These are phyloP conservation scores for Ceratocystis eucalypticola DNA, from an alignment of 2,329 filamentous ascomycete genomes.

Conservation along the genomic window DNA sequence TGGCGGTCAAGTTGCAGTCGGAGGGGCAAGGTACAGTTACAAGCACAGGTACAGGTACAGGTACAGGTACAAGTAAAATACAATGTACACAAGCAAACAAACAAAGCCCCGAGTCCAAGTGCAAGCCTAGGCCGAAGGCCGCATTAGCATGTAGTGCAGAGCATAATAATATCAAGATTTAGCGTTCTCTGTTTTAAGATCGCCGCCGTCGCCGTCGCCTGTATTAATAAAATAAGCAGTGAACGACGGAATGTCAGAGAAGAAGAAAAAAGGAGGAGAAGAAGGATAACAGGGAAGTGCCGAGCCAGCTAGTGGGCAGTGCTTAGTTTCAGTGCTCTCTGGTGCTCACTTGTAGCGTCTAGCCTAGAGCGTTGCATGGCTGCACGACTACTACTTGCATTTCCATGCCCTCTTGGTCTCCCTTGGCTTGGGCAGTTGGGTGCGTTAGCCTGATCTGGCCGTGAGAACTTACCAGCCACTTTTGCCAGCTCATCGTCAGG, in stretches of 20 bases:
- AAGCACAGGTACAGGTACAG: not conserved
- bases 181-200: not conserved
- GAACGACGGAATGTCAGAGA: not conserved
- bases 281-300: not conserved
- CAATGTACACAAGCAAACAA: not conserved
- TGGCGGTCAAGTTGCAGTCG: not conserved
- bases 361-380: too few relatives aligned
- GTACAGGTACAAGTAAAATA: not conserved
- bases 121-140: not conserved
- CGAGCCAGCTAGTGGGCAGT: not conserved
- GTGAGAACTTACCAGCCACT: too few relatives aligned
- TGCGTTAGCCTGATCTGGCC: too few relatives aligned
- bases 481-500: not conserved
- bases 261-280: not conserved
- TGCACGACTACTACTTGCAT: too few relatives aligned
- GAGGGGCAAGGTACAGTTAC: not conserved
- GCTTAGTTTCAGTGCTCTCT: not conserved
- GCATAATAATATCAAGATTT: not conserved
- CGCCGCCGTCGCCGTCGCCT: not conserved
- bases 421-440: not conserved
- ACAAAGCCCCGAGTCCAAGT: not conserved
- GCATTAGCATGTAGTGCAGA: not conserved
- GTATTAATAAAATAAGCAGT: too few relatives aligned
- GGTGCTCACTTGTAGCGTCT: not conserved
- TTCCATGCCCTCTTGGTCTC: not conserved